Base-by-base conservation (phyloP, 1,284 basidiomycete species). In the Sanghuangporus sanghuang region DNA sequence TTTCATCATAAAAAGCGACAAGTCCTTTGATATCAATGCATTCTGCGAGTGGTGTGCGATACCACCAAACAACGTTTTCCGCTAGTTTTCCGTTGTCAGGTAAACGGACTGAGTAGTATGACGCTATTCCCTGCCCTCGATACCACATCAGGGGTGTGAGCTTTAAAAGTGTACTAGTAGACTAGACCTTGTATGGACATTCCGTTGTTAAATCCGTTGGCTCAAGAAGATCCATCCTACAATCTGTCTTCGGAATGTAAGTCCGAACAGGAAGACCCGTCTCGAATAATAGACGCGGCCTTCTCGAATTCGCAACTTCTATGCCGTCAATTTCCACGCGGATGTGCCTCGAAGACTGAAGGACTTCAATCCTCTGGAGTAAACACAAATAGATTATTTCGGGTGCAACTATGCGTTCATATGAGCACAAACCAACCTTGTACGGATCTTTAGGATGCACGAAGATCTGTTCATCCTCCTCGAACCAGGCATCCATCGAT, bases 401-500 rank as follows among this genome's bases (percentile, higher is more conserved):
- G 3, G 38, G 59, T 58, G 23, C 48, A n/a, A 56, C 46, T 35
- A 59, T 44, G 6, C 8, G 6, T 38, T 48, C 32, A 8, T 36
- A n/a, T 21, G n/a, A 14, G 36, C 53, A 36, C 12, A 55, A n/a
- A 59, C 69, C 56, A 9, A 86, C 86, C 78, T 88, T 88, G 73
- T 86, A 87, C 0, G 85, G 85, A 69, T 89, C 85, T 68, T 84
- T 87, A 6, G 85, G 83, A 67, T 89, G 86, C 2, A 79, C 76
- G 62, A 78, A 84, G 40, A 87, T 79, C 64, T 82, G 71, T 62
- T 88, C 84, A 50, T 87, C 85, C 67, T 88, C 86, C 73, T 88
- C 85, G 61, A 87, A 85, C 86, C 86, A 87, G 1, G 80, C 79
- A 66, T 86, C 85, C 71, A 81, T 79, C 14, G 78, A 77, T 18